phyloP scores from a whole-genome alignment of 441 rosid species.

The Jatropha multifida region DNA sequence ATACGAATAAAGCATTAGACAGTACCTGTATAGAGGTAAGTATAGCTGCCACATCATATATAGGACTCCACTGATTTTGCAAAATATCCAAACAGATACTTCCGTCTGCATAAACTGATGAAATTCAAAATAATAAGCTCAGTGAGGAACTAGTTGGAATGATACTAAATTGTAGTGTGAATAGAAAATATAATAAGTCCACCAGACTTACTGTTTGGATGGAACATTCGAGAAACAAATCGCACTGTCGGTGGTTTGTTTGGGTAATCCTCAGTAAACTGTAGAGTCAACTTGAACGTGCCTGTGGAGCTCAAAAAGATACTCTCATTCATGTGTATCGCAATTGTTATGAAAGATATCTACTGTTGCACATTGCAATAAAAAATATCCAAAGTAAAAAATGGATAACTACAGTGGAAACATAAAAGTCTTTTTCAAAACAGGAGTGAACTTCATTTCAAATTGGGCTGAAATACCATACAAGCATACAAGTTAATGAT shows the following conservation, averaged over 20 bases:
- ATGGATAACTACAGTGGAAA: not conserved
- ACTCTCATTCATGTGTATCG: not conserved
- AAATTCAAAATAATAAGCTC: not conserved
- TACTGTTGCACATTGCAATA: not conserved
- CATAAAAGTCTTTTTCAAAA: not conserved
- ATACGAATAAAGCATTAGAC: not conserved
- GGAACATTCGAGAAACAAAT: conserved; percentile 74
- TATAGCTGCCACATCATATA: conserved; percentile 76
- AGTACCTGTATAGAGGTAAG: conserved; percentile 72
- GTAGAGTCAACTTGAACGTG: conserved; percentile 68
- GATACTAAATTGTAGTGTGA: not conserved
- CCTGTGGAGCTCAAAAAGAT: conserved; percentile 37
- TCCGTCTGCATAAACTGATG: conserved; percentile 70
- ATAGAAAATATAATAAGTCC: not conserved
- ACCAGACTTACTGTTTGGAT: conserved; percentile 59
- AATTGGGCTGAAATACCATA: not conserved
- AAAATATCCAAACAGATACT: conserved; percentile 71
- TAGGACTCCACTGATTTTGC: conserved; percentile 80
- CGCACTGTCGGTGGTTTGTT: conserved; percentile 68
- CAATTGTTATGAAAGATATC: not conserved
- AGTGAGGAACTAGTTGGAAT: not conserved
- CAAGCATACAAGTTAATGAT: not conserved
- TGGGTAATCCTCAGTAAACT: conserved; percentile 67
- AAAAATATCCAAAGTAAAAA: not conserved
- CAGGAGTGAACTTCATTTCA: not conserved